phyloP scores from a whole-genome alignment of 257 asterid species.

The Verbena officinalis region DNA sequence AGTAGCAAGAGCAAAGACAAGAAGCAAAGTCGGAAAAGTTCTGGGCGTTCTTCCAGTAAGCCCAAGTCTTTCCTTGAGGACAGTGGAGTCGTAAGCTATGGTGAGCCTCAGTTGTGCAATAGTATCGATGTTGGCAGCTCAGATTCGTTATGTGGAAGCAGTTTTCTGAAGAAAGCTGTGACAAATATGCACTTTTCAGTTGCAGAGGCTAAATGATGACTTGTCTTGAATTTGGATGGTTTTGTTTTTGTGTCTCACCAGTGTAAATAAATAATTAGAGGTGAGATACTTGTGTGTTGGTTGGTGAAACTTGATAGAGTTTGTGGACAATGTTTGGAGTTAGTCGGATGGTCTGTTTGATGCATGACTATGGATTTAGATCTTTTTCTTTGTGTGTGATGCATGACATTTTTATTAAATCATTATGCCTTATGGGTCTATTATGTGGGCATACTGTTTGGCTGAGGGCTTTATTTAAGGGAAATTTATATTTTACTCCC shows the following conservation, averaged over 20 bases:
- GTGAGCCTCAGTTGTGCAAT: constrained; percentile 29
- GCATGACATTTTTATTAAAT: no score
- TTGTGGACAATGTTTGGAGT: background rate
- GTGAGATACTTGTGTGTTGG: constrained; percentile 23
- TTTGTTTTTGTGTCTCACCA: constrained; percentile 21
- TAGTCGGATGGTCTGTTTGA: no score
- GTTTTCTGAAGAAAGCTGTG: constrained; percentile 49
- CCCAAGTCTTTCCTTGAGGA: constrained; percentile 45
- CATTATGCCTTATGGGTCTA: no score
- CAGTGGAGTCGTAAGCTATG: constrained; percentile 19
- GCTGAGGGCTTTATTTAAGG: no score
- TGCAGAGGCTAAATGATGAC: constrained; percentile 47
- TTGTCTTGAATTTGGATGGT: background rate
- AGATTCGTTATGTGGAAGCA: constrained; percentile 46
- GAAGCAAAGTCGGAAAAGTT: constrained; percentile 60
- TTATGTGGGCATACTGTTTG: no score
- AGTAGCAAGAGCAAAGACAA: constrained; percentile 70
- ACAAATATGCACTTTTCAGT: constrained; percentile 48
- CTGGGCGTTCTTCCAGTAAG: constrained; percentile 46
- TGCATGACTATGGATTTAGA: no score
- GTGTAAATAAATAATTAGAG: constrained; percentile 41
- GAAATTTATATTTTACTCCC: no score
- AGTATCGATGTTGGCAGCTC: constrained; percentile 38
- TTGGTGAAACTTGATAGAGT: constrained; percentile 7
- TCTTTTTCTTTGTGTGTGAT: no score